Percentiles rank a stretch among this genome's conserved stretches.
phyloP scores from a whole-genome alignment of 495 filamentous ascomycete genomes.

The Neurospora terricola region DNA sequence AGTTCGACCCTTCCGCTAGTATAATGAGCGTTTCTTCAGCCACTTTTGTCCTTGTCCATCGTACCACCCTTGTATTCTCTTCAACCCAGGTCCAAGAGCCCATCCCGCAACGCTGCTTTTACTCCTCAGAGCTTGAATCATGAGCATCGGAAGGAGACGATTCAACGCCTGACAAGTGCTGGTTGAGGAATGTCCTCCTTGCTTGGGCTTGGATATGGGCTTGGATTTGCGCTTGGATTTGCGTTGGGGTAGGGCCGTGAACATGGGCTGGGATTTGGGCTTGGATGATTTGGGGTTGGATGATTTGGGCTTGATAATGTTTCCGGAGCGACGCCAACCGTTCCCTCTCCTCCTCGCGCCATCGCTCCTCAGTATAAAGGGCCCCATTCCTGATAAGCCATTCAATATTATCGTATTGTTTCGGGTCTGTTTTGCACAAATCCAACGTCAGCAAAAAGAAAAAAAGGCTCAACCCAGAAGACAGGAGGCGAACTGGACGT shows the following conservation, averaged over 20 bases:
- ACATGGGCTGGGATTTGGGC: background rate
- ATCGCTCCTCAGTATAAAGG: background rate
- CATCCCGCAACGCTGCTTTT: background rate
- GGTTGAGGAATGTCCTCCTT: background rate
- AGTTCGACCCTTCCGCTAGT: background rate
- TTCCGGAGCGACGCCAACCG: background rate
- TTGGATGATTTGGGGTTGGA: background rate
- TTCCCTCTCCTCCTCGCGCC: background rate
- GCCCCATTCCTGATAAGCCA: accelerated
- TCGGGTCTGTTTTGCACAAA: background rate
- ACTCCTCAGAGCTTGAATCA: background rate
- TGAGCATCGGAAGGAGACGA: background rate
- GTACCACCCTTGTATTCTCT: background rate
- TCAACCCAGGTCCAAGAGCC: background rate
- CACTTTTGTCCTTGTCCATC: background rate
- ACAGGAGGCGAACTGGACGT: background rate
- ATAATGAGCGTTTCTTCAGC: background rate
- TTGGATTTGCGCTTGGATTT: background rate
- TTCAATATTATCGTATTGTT: background rate
- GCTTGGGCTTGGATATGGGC: background rate
- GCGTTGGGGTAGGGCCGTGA: background rate
- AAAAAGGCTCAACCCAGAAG: background rate
- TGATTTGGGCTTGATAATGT: background rate
- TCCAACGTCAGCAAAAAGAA: background rate
- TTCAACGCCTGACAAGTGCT: background rate